Evolutionary conservation across 495 filamentous ascomycete species (phyloP), one percentile per base, ranked within the genome.

Genomic region (Penicillium goetzii): DNA sequence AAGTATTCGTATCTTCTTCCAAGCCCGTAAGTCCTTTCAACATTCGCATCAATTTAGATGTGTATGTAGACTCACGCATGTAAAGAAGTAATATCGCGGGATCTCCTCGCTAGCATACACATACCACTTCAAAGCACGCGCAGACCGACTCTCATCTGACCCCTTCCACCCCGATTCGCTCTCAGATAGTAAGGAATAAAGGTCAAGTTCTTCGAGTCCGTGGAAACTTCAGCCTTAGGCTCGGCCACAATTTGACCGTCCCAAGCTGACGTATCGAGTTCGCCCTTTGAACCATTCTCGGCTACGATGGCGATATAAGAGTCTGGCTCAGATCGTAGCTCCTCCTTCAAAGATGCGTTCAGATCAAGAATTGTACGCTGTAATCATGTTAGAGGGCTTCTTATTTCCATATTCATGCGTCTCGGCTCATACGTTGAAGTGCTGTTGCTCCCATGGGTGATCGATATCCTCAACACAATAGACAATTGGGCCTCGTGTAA

Each of bases 401-500:
- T 2, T 28, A 30, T 17, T 30, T 21, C 17, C 33, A 32, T 40
- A 2, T 2, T 41, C 3, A 2, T 26, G 21, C 0, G 14, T 25
- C 8, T 19, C 3, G 15, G n/a, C 6, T 38, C 32, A 41, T 67
- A 74, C 77, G 74, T 83, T 83, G 74, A 86, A 86, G 72, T 87
- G 85, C 64, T 84, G 73, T 32, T 76, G 58, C 61, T 84, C 83
- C 81, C 84, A 86, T n/a, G 78, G 64, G 65, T 86, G 85, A 66
- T 86, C 84, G 40, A 76, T 58, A 61, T 86, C 84, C 60, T 86
- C 85, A 17, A 84, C 77, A 65, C 84, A 88, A 71, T 86, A 88
- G 12, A 87, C 76, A 41, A 87, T 70, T 4, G 84, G 84, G 9
- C 85, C 85, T 34, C 83, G 73, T 6, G 80, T 84, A 50, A 88